Evolutionary conservation across 495 filamentous ascomycete genomes (phyloP).

Genomic region (Penicillium parvum): DNA sequence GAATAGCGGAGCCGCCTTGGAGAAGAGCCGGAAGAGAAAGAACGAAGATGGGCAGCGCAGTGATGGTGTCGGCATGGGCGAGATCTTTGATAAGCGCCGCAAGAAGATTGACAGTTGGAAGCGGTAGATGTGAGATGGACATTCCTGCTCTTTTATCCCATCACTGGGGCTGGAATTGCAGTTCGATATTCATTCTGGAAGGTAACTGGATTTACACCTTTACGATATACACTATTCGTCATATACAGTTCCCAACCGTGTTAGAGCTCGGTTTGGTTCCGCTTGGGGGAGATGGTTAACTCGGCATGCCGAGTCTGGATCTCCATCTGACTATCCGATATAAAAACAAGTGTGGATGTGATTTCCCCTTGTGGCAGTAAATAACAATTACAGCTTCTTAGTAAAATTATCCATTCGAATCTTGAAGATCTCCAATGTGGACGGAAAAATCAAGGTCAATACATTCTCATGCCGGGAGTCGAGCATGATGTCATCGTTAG

Average conservation of each 20-base stretch:
- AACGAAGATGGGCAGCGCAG: conserved; percentile 55
- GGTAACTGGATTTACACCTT: neutral
- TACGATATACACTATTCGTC: no score
- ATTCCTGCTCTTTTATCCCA: neutral
- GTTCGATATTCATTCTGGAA: neutral
- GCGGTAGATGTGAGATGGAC: conserved; percentile 14
- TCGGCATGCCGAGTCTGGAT: neutral
- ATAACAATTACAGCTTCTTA: no score
- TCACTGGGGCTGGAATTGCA: conserved; percentile 11
- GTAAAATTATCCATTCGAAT: no score
- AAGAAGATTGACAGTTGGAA: conserved; percentile 65
- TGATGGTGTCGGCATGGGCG: conserved; percentile 56
- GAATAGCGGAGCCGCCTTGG: conserved; percentile 55
- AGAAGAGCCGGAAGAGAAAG: conserved; percentile 76
- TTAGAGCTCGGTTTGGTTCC: no score
- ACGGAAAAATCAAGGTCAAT: neutral
- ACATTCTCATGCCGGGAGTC: conserved; percentile 5
- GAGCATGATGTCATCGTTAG: conserved; percentile 17
- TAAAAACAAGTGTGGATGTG: no score
- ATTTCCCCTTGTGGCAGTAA: no score
- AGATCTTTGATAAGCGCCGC: conserved; percentile 68
- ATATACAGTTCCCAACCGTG: no score
- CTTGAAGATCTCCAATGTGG: no score
- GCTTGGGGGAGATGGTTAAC: no score
- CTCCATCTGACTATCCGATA: no score